Base-by-base conservation (phyloP, 208 protist genomes). In the Trypanosoma brucei region DNA sequence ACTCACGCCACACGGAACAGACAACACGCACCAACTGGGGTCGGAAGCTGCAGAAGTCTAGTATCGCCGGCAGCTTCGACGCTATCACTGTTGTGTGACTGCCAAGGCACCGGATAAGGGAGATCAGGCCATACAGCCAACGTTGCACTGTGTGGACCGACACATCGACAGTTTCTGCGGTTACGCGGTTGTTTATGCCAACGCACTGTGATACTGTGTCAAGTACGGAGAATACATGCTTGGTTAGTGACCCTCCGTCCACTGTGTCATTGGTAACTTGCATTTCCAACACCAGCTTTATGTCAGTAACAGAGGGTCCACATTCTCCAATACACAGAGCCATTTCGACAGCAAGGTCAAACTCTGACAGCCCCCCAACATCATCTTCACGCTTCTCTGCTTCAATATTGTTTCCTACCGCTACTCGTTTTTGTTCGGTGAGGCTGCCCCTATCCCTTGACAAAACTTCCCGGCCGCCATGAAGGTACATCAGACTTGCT, bases 41-140 rank as follows among this genome's bases (percentile, higher is more conserved):
- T 4, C 76, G 57, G n/a, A 34, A 45, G 42, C 70, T 69, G 51
- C 79, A 92, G 22, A 59, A 52, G 5, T 84, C 68, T 38, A 95
- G 72, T 65, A 92, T 86, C 34, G 86, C 76, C 0, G 86, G 76
- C 31, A 95, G 68, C 69, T 93, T 93, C 11, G 86, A 71, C n/a
- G 83, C 86, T 33, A 93, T 80, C 8, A 87, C 59, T 2, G 85
- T 92, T 2, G 79, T 78, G 46, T 88, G 62, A n/a, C 49, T 42
- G 1, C 84, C 81, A 59, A 95, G 76, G 49, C 89, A 85, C 3
- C 70, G 72, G 34, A 93, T 70, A 31, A 93, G 76, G 4, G 75
- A 79, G 4, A 72, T 70, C 3, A 93, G 57, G 8, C 79, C 83
- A 3, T 78, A 74, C n/a, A 95, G 69, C 83, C 90, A 93, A 1